Conservation (phyloP, 345 rosid species). For the Syzygium aromaticum region DNA sequence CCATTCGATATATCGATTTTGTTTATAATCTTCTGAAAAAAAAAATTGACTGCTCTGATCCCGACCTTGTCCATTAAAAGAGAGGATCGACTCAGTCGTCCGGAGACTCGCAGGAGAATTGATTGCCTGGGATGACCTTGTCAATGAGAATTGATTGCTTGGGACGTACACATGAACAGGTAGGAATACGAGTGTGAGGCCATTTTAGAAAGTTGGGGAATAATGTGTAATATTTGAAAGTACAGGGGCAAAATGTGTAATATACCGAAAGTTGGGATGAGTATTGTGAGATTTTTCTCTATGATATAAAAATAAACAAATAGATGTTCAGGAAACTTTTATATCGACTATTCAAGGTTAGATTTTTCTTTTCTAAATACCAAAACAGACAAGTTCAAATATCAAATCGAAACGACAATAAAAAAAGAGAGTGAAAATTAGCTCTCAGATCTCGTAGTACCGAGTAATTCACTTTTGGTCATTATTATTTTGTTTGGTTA, state of each 20-base stretch:
- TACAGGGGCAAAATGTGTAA: background rate
- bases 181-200: background rate
- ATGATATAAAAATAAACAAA: background rate
- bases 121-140: background rate
- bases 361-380: background rate
- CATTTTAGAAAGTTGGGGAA: background rate
- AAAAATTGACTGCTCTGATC: background rate
- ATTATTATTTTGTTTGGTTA: too few species aligned
- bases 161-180: background rate
- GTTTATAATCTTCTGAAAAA: background rate
- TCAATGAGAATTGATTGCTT: slow-evolving; percentile 34
- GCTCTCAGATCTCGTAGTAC: too few species aligned
- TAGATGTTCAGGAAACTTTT: background rate
- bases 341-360: fast-evolving
- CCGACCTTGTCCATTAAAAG: background rate
- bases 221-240: background rate
- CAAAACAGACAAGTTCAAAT: background rate
- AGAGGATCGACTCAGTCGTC: background rate
- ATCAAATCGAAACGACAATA: background rate
- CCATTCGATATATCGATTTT: background rate
- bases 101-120: background rate
- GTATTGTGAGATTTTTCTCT: background rate
- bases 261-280: fast-evolving
- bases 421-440: background rate
- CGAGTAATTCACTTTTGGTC: too few species aligned